These are phyloP conservation scores for Saussurea involucrata DNA, from an alignment of 129 eudicot species.

Conservation along the genomic window DNA sequence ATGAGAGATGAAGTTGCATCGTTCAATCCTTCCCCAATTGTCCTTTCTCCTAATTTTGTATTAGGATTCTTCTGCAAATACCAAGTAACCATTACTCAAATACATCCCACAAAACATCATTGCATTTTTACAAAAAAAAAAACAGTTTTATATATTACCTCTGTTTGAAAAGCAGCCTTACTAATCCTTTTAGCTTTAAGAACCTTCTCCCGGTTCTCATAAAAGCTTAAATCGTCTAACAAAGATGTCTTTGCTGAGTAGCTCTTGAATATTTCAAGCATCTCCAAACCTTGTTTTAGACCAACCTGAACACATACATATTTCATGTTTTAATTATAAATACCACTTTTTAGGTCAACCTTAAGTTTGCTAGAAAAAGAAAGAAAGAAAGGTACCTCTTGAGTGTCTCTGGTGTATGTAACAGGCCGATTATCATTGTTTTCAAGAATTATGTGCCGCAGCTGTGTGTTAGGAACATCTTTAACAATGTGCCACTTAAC, in stretches of 20 bases:
- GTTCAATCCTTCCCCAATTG: conserved; percentile 29
- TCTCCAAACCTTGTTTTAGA: conserved; percentile 75
- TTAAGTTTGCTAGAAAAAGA: neutral
- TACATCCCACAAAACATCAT: neutral
- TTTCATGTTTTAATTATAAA: neutral
- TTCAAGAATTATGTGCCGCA: conserved; percentile 78
- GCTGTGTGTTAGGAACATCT: conserved; percentile 68
- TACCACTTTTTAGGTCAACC: neutral
- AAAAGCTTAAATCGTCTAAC: conserved; percentile 69
- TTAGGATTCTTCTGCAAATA: conserved; percentile 34
- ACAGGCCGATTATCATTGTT: conserved; percentile 84
- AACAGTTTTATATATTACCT: neutral
- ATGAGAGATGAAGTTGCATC: conserved; percentile 43
- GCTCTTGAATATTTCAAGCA: conserved; percentile 79
- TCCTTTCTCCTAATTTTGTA: conserved; percentile 29
- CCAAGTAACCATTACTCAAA: neutral
- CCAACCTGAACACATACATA: conserved; percentile 41
- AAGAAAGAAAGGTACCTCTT: conserved; percentile 51
- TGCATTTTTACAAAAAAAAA: no score
- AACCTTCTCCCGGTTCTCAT: conserved; percentile 56
- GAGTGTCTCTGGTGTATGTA: conserved; percentile 86
- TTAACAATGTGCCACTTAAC: conserved; percentile 92
- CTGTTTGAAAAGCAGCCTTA: conserved; percentile 43
- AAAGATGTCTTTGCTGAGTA: conserved; percentile 59
- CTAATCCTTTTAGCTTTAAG: conserved; percentile 51